Percentiles rank a stretch among this genome's conserved stretches.
These are phyloP conservation scores for Colletotrichum camelliae DNA, from an alignment of 2,329 filamentous ascomycete species.

Conservation along the genomic window DNA sequence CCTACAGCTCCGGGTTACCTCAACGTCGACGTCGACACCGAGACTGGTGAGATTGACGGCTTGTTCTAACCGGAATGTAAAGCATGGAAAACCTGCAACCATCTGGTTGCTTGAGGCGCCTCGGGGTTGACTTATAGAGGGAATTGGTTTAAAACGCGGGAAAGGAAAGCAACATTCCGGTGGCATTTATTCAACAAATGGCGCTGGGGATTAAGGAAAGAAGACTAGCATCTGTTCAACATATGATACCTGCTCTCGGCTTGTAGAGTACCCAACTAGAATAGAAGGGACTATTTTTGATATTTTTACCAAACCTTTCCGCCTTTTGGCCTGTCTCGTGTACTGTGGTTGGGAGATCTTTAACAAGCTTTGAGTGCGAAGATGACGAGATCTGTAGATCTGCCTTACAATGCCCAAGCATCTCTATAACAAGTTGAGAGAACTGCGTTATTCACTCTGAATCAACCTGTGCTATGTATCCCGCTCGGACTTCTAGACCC, in stretches of 20 bases:
- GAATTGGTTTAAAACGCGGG: background rate
- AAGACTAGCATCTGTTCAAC: constrained; percentile 24
- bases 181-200: constrained; percentile 27
- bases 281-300: constrained; percentile 1
- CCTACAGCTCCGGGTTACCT: constrained; percentile 95
- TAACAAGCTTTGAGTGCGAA: background rate
- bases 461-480: background rate
- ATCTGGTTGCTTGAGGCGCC: background rate
- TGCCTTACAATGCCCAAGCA: background rate
- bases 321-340: background rate
- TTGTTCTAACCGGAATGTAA: constrained; percentile 71
- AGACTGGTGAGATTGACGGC: constrained; percentile 86
- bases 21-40: constrained; percentile 84
- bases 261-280: background rate
- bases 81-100: background rate
- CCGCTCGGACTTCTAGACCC: background rate
- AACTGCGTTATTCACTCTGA: background rate
- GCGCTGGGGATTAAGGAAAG: constrained; percentile 21
- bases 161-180: constrained; percentile 11
- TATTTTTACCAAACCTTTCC: background rate
- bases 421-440: background rate
- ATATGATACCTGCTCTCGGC: constrained; percentile 23
- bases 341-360: background rate
- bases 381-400: background rate
- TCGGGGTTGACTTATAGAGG: background rate